These are phyloP conservation scores for Guillardia theta DNA, from an alignment of 78 protist genomes.

Conservation along the genomic window DNA sequence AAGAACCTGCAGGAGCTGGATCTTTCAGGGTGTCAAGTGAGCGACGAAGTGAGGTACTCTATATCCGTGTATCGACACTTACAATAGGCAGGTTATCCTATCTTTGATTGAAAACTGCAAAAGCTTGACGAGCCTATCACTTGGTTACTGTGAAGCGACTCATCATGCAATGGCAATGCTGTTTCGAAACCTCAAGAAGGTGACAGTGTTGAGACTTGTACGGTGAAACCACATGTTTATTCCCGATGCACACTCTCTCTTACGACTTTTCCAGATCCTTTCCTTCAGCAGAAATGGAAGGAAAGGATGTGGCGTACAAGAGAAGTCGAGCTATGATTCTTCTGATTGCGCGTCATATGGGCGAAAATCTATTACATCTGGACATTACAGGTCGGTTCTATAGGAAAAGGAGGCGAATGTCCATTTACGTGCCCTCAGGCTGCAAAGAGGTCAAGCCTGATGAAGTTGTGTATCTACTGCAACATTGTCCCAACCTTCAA, in stretches of 20 bases:
- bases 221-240: too few species aligned
- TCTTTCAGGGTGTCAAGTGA: neutral
- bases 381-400: neutral
- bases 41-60: neutral
- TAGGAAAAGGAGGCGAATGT: neutral
- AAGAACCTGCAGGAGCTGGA: neutral
- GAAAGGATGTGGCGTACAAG: too few species aligned
- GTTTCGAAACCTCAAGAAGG: neutral
- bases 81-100: too few species aligned
- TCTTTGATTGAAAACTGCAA: too few species aligned
- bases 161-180: neutral
- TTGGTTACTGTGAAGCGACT: too few species aligned
- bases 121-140: too few species aligned
- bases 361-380: neutral
- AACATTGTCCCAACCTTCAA: neutral
- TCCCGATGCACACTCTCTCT: too few species aligned
- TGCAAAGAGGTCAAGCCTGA: slow-evolving; percentile 1
- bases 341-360: neutral
- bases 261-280: too few species aligned
- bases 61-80: too few species aligned
- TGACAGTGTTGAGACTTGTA: too few species aligned
- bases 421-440: neutral
- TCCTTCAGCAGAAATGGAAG: too few species aligned
- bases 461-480: neutral
- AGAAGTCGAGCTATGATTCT: neutral